Evolutionary conservation across 805 yeast species (phyloP).

Genomic region (Tetrapisispora namnaoensis): DNA sequence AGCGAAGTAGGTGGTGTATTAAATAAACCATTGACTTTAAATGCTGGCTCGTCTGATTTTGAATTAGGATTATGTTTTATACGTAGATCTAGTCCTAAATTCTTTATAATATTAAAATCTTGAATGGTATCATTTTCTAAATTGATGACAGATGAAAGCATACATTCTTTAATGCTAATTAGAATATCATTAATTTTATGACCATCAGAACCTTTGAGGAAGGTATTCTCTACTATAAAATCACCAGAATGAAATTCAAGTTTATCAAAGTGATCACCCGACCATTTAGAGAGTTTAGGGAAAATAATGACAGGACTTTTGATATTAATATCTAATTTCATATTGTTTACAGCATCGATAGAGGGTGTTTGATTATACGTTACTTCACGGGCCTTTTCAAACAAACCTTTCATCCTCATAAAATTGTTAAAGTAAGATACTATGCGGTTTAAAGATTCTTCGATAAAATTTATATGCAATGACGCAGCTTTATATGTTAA

Average conservation of each 20-base stretch:
- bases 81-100: slow-evolving; percentile 51
- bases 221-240: slow-evolving; percentile 56
- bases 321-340: slow-evolving; percentile 62
- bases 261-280: slow-evolving; percentile 41
- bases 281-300: slow-evolving; percentile 46
- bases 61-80: slow-evolving; percentile 44
- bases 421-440: slow-evolving; percentile 61
- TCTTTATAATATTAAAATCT: slow-evolving; percentile 52
- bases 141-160: slow-evolving; percentile 52
- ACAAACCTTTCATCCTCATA: slow-evolving; percentile 77
- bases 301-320: slow-evolving; percentile 78
- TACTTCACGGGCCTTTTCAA: slow-evolving; percentile 79
- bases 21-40: slow-evolving; percentile 45
- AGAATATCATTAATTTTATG: slow-evolving; percentile 43
- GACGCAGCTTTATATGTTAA: slow-evolving; percentile 52
- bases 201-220: slow-evolving; percentile 26
- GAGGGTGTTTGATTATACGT: slow-evolving; percentile 76
- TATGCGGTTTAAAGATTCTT: slow-evolving; percentile 64
- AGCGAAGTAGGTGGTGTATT: slow-evolving; percentile 46
- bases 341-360: slow-evolving; percentile 40
- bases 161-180: slow-evolving; percentile 65
- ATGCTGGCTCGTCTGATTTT: slow-evolving; percentile 35
- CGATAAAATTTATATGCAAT: slow-evolving; percentile 65
- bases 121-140: slow-evolving; percentile 39
- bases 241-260: slow-evolving; percentile 77